A percentile compares a stretch with the other conserved stretches of the same genome.
Conservation (phyloP, 371 early-diverging fungal species). For the Apophysomyces trapeziformis region DNA sequence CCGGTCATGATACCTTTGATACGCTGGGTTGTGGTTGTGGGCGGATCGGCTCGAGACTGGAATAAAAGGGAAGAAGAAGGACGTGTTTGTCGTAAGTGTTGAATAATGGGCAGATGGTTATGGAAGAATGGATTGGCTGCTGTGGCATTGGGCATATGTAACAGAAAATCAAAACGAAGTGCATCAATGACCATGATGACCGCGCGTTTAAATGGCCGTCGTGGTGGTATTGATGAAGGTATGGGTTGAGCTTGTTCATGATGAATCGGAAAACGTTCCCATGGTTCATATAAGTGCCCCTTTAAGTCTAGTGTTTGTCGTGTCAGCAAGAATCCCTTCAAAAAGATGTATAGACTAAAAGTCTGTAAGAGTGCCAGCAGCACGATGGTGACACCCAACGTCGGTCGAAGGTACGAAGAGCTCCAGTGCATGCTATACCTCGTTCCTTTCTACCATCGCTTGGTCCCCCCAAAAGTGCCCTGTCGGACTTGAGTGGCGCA, state of each 20-base stretch:
- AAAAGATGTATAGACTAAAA: slow-evolving; percentile 70
- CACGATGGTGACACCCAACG: slow-evolving; percentile 19
- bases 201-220: slow-evolving; percentile 65
- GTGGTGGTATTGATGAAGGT: slow-evolving; percentile 10
- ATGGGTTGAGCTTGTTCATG: not conserved
- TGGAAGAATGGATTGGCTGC: slow-evolving; percentile 56
- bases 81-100: slow-evolving; percentile 48
- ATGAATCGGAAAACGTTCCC: slow-evolving; percentile 42
- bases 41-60: slow-evolving; percentile 93
- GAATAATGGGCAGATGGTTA: slow-evolving; percentile 78
- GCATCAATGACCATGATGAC: slow-evolving; percentile 91
- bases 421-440: not conserved
- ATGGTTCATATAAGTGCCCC: slow-evolving; percentile 37
- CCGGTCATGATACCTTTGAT: slow-evolving; percentile 93
- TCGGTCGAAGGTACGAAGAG: slow-evolving; percentile 2
- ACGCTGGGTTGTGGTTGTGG: slow-evolving; percentile 96
- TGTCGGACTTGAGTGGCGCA: slow-evolving; percentile 12
- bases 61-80: slow-evolving; percentile 77
- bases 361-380: slow-evolving; percentile 26
- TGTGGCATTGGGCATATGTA: slow-evolving; percentile 24
- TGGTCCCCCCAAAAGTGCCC: not conserved
- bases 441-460: not conserved
- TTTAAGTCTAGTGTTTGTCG: slow-evolving; percentile 71
- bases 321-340: slow-evolving; percentile 84
- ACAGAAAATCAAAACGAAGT: slow-evolving; percentile 79